Conservation (phyloP, 441 rosid species). For the Pelargonium australe region DNA sequence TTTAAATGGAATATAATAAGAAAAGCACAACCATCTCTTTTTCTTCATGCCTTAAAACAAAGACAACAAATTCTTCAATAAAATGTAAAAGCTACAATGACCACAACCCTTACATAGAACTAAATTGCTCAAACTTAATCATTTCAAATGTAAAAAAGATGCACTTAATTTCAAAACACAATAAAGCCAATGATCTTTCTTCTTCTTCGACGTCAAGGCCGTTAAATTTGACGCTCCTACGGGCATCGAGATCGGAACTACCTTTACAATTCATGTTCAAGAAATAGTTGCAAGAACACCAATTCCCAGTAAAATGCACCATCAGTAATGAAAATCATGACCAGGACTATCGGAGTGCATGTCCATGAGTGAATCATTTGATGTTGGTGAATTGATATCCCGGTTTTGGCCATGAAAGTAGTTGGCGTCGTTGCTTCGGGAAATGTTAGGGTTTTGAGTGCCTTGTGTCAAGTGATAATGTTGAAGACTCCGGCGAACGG, state of each 20-base stretch:
- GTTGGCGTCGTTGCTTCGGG: conserved; percentile 24
- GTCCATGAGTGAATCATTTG: conserved; percentile 35
- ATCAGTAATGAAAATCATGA: conserved; percentile 27
- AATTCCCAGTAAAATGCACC: background rate
- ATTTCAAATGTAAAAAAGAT: background rate
- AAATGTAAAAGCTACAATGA: background rate
- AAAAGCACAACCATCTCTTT: too few species aligned
- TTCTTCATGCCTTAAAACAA: background rate
- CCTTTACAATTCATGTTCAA: background rate
- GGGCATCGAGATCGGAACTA: too few species aligned
- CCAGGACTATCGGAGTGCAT: conserved; percentile 39
- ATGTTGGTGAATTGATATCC: conserved; percentile 27
- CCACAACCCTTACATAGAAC: background rate
- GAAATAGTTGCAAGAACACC: background rate
- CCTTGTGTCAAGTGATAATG: conserved; percentile 37
- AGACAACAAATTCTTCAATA: background rate
- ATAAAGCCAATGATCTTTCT: background rate
- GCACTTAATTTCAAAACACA: background rate
- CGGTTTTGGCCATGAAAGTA: conserved; percentile 24
- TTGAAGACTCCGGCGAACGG: conserved; percentile 57
- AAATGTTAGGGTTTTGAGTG: background rate
- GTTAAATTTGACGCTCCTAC: too few species aligned
- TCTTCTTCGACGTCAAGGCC: too few species aligned
- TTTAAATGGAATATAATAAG: too few species aligned
- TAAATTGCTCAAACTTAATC: conserved; percentile 1